Percentiles rank a stretch among this genome's conserved stretches.
Conservation (phyloP, 805 yeast species). For the Zygosaccharomyces rouxii region DNA sequence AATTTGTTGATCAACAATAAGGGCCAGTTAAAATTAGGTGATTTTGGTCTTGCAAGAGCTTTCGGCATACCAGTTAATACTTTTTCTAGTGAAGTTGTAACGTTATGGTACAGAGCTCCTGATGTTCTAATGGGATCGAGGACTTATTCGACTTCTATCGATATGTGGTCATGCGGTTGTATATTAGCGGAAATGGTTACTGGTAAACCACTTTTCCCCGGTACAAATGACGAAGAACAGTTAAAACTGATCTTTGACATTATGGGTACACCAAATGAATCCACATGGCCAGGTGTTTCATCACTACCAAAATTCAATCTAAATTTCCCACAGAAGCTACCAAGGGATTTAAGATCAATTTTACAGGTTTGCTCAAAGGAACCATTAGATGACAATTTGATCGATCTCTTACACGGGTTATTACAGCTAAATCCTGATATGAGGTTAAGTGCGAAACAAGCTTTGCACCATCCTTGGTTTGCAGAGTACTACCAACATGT, state of each 20-base stretch:
- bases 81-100: slow-evolving; percentile 96
- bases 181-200: slow-evolving; percentile 97
- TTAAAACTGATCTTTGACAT: slow-evolving; percentile 87
- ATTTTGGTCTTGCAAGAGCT: slow-evolving; percentile 94
- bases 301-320: slow-evolving; percentile 89
- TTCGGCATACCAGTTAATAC: slow-evolving; percentile 97
- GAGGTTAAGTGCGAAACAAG: slow-evolving; percentile 49
- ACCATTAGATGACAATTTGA: slow-evolving; percentile 26
- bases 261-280: slow-evolving; percentile 92
- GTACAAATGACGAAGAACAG: slow-evolving; percentile 97
- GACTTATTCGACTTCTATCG: slow-evolving; percentile 96
- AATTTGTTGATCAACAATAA: slow-evolving; percentile 91
- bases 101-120: slow-evolving; percentile 96
- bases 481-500: slow-evolving; percentile 32
- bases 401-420: slow-evolving; percentile 35
- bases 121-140: slow-evolving; percentile 94
- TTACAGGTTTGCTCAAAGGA: slow-evolving; percentile 30
- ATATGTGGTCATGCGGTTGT: slow-evolving; percentile 98
- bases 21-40: slow-evolving; percentile 86
- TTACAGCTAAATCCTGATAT: slow-evolving; percentile 51
- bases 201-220: slow-evolving; percentile 92
- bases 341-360: slow-evolving; percentile 51
- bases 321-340: slow-evolving; percentile 86
- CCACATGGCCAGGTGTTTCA: slow-evolving; percentile 90
- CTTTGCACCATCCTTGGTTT: slow-evolving; percentile 44